Conservation (phyloP, 495 filamentous ascomycete species). For the Pseudomonodictys pantanalensis region DNA sequence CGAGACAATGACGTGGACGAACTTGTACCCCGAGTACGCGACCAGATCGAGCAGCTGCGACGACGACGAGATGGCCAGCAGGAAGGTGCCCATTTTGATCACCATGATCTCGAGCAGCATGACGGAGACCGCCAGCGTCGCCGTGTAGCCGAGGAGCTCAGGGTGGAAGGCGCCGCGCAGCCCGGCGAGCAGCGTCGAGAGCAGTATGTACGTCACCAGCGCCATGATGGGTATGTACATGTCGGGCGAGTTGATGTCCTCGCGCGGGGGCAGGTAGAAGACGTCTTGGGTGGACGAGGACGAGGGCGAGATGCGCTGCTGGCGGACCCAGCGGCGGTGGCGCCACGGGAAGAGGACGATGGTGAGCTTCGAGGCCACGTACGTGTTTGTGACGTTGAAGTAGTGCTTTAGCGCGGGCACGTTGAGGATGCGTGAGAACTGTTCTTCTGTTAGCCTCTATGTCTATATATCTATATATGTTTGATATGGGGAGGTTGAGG, state of each 20-base stretch:
- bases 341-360: conserved; percentile 96
- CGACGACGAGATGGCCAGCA: conserved; percentile 85
- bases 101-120: conserved; percentile 82
- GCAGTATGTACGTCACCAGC: conserved; percentile 92
- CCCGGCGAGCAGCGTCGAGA: conserved; percentile 84
- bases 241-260: conserved; percentile 96
- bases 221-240: conserved; percentile 98
- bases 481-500: too few species aligned
- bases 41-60: conserved; percentile 86
- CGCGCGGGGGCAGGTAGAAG: conserved; percentile 89
- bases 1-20: conserved; percentile 90
- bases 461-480: too few species aligned
- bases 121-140: conserved; percentile 75
- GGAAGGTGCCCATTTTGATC: conserved; percentile 88
- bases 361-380: conserved; percentile 48
- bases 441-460: background rate
- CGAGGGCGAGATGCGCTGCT: conserved; percentile 60
- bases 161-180: conserved; percentile 92
- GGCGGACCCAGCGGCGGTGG: conserved; percentile 92
- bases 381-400: conserved; percentile 48
- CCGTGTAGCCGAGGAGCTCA: conserved; percentile 84
- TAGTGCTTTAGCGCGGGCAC: conserved; percentile 53
- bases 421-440: conserved; percentile 93
- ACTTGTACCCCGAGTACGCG: conserved; percentile 98
- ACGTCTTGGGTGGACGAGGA: conserved; percentile 58